Evolutionary conservation across 495 filamentous ascomycete genomes (phyloP).

Genomic region (Haplographium delicatum): DNA sequence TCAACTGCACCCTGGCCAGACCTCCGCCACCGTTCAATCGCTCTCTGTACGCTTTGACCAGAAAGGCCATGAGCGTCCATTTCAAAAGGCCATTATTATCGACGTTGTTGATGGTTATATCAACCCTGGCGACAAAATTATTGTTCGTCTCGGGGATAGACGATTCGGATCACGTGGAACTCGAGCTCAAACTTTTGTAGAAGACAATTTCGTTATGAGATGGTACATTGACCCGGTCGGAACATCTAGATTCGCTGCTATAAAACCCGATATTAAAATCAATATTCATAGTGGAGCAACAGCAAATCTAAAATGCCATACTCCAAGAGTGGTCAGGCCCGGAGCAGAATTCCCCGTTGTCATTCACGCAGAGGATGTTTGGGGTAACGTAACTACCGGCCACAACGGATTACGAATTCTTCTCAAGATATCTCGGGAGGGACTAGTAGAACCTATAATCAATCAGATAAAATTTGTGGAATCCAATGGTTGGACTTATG

Average conservation of each 20-base stretch:
- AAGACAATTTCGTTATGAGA: conserved; percentile 3
- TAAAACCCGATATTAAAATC: conserved; percentile 1
- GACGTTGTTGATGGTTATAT: conserved; percentile 6
- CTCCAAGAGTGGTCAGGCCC: not conserved
- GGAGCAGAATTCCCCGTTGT: conserved; percentile 1
- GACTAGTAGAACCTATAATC: not conserved
- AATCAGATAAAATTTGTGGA: not conserved
- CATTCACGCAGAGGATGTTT: conserved; percentile 1
- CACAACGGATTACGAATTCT: not conserved
- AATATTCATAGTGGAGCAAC: not conserved
- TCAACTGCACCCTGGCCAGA: conserved; percentile 7
- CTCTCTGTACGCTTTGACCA: conserved; percentile 4
- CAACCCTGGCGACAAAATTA: conserved; percentile 2
- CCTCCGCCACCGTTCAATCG: not conserved
- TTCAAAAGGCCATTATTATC: conserved; percentile 5
- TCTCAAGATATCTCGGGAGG: not conserved
- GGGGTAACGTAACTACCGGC: not conserved
- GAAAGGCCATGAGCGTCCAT: conserved; percentile 4
- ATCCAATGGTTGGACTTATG: not conserved
- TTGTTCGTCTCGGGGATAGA: not conserved
- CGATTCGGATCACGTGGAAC: not conserved
- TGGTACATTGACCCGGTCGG: conserved; percentile 9
- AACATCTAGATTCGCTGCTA: conserved; percentile 5
- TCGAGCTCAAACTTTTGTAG: conserved; percentile 1
- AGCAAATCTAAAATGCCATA: not conserved